phyloP scores from a whole-genome alignment of 129 eudicot species.

The Flaveria ramosissima region DNA sequence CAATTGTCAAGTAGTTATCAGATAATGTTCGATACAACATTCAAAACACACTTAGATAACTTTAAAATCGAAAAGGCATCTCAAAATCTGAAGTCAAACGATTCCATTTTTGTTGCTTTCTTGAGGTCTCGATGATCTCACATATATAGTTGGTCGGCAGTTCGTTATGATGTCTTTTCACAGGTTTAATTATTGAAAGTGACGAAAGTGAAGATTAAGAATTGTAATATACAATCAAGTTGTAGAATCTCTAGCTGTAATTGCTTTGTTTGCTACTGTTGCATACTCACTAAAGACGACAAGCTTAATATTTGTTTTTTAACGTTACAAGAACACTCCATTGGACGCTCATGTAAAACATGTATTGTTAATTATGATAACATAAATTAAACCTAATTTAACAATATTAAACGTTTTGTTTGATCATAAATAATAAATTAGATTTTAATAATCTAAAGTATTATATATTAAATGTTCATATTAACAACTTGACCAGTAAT shows the following conservation, averaged over 20 bases:
- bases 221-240: neutral
- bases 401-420: too few species aligned
- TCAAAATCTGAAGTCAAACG: conserved; percentile 22
- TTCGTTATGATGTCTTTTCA: neutral
- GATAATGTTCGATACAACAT: neutral
- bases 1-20: neutral
- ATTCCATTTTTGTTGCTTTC: conserved; percentile 17
- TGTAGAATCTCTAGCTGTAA: neutral
- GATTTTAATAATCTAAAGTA: too few species aligned
- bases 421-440: too few species aligned
- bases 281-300: neutral
- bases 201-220: conserved; percentile 23
- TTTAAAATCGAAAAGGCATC: conserved; percentile 12
- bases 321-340: neutral
- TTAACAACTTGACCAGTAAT: too few species aligned
- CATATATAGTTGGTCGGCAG: neutral
- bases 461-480: too few species aligned
- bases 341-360: neutral
- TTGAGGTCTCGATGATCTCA: neutral
- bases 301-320: neutral
- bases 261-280: neutral
- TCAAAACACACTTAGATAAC: neutral
- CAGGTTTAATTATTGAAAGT: conserved; percentile 20
- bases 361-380: neutral
- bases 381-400: neutral